Base-by-base conservation (phyloP, 1,139 yeast genomes). In the Casaregolazyma lundiana region DNA sequence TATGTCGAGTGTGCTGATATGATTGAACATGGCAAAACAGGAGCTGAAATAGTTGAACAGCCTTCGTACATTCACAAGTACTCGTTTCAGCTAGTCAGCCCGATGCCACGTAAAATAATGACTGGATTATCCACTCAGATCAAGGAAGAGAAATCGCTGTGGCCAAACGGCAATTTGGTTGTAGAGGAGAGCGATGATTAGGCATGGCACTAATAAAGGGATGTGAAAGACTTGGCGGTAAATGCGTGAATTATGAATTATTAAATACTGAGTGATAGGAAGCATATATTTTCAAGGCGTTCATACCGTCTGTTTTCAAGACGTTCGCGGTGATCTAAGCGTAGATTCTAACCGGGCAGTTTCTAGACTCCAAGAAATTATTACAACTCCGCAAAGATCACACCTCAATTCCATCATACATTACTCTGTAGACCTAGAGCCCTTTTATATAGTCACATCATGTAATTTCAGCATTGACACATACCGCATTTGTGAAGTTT, bases 81-180 rank as follows among this genome's bases (percentile, higher is more conserved):
- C 59, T 52, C 57, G 1, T 78, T 81, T 63, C 67, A 67, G 50
- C 63, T 80, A 49, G 66, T 70, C 45, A 72, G 80, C n/a, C 78
- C 82, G 1, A 73, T 77, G 64, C 86, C 87, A 5, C 72, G 84
- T 41, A 64, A 61, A 32, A 71, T 71, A 37, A 29, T 42, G 40
- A 29, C 38, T 7, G 51, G 39, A 4, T 54, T 81, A n/a, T 62
- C 58, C 1, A 47, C 51, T 20, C 32, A 45, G 4, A 69, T 82
- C 13, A 56, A 60, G 17, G 75, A 77, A 30, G 75, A 71, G 45
- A 60, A 64, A 11, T 61, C 68, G 5, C 65, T 82, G 3, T 80
- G 71, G 68, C 88, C 88, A 4, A 77, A 72, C 47, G 89, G 87
- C 2, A 79, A 75, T 52, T 59, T 81, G 41, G 64, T 80, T 4